Evolutionary conservation across 1,284 basidiomycete species (phyloP).

Genomic region (Austroboletus novae-zelandiae): DNA sequence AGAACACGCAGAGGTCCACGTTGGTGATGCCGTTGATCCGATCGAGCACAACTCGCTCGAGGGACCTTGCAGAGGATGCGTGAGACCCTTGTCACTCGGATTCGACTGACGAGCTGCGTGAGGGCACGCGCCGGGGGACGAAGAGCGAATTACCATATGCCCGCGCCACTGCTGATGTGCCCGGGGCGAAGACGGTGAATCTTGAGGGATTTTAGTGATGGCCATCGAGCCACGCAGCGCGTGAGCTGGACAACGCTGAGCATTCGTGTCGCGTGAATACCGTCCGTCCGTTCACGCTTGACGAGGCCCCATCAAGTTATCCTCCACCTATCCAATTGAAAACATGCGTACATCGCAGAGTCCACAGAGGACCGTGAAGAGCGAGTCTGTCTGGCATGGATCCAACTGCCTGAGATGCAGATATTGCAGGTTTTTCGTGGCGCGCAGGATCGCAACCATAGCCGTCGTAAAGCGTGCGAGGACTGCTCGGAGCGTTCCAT

Average conservation of each 20-base stretch:
- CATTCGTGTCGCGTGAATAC: not conserved
- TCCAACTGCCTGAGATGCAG: slow-evolving; percentile 18
- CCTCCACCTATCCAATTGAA: slow-evolving; percentile 11
- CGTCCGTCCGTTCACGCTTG: not conserved
- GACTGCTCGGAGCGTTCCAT: slow-evolving; percentile 82
- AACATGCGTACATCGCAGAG: slow-evolving; percentile 11
- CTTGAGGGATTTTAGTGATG: slow-evolving; percentile 6
- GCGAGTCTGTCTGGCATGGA: slow-evolving; percentile 5
- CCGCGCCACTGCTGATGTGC: not conserved
- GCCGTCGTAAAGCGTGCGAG: slow-evolving; percentile 18
- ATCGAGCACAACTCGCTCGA: slow-evolving; percentile 21
- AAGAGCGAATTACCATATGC: slow-evolving; percentile 12
- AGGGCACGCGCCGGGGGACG: slow-evolving; percentile 18
- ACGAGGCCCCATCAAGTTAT: not conserved
- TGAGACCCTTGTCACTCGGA: slow-evolving; percentile 20
- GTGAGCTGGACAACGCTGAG: slow-evolving; percentile 20
- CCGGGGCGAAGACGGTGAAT: slow-evolving; percentile 13
- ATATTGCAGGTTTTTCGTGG: slow-evolving; percentile 16
- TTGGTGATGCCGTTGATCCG: slow-evolving; percentile 23
- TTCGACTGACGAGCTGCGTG: slow-evolving; percentile 18
- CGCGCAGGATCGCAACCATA: slow-evolving; percentile 16
- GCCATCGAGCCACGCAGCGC: slow-evolving; percentile 18
- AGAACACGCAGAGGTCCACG: slow-evolving; percentile 16
- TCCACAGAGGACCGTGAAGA: slow-evolving; percentile 10
- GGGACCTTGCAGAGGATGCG: slow-evolving; percentile 11